Evolutionary conservation across 768 basidiomycete genomes (phyloP).

Genomic region (Agaricus blazei): DNA sequence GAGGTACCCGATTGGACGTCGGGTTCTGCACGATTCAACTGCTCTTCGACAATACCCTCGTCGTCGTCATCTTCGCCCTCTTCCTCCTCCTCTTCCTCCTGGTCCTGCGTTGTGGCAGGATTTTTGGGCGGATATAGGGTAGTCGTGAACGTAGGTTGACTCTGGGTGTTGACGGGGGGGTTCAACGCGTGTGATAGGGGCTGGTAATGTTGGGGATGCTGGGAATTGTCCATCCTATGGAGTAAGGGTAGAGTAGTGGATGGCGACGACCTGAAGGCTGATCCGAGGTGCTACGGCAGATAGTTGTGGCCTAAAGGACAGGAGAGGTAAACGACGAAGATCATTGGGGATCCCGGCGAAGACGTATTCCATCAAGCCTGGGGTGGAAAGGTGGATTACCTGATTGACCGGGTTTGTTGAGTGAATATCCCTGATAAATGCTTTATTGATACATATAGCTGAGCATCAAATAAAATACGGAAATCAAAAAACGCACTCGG

Average conservation of each 20-base stretch:
- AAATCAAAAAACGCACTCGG: slow-evolving; percentile 13
- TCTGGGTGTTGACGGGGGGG: slow-evolving; percentile 39
- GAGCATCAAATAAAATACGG: slow-evolving; percentile 26
- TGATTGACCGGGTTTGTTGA: slow-evolving; percentile 16
- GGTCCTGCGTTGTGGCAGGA: slow-evolving; percentile 20
- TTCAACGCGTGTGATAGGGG: slow-evolving; percentile 76
- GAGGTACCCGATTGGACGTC: slow-evolving; percentile 34
- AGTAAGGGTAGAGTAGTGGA: slow-evolving; percentile 1
- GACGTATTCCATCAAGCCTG: background rate
- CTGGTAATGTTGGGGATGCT: slow-evolving; percentile 77
- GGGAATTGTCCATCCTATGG: slow-evolving; percentile 57
- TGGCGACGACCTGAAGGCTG: background rate
- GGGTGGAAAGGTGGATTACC: slow-evolving; percentile 13
- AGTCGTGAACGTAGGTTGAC: slow-evolving; percentile 12
- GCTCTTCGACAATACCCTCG: slow-evolving; percentile 67
- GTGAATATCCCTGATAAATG: slow-evolving; percentile 25
- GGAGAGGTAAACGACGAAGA: slow-evolving; percentile 6
- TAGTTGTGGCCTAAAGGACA: slow-evolving; percentile 3
- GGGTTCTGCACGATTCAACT: slow-evolving; percentile 46
- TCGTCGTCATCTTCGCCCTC: slow-evolving; percentile 72
- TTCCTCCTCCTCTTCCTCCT: slow-evolving; percentile 52
- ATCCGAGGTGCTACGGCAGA: slow-evolving; percentile 3
- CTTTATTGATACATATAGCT: slow-evolving; percentile 26
- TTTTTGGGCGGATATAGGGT: slow-evolving; percentile 1
- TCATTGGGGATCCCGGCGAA: background rate